Percentiles rank a stretch among this genome's conserved stretches.
Evolutionary conservation across 169 alveolate genomes (phyloP).

Genomic region (Plasmodium cynomolgi): DNA sequence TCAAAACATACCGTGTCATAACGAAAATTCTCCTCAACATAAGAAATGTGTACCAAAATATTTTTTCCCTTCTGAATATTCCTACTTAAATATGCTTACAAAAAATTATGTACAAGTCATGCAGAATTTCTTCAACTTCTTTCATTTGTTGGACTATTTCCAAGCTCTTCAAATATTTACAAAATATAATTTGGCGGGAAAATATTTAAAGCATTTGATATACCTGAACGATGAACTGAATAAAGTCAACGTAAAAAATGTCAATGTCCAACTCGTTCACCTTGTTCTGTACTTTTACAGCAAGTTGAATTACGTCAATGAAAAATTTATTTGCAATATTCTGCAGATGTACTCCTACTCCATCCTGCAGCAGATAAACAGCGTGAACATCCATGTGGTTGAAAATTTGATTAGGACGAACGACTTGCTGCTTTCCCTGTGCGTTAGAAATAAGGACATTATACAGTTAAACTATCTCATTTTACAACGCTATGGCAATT

Average conservation of each 20-base stretch:
- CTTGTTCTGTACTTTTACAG: conserved; percentile 36
- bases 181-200: conserved; percentile 46
- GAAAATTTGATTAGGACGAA: conserved; percentile 34
- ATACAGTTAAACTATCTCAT: conserved; percentile 31
- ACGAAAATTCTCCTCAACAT: conserved; percentile 16
- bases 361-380: conserved; percentile 22
- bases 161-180: conserved; percentile 41
- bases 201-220: conserved; percentile 29
- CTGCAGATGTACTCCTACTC: neutral
- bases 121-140: conserved; percentile 33
- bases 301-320: conserved; percentile 45
- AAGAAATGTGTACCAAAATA: conserved; percentile 46
- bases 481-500: conserved; percentile 39
- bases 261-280: conserved; percentile 27
- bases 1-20: conserved; percentile 27
- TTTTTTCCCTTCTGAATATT: conserved; percentile 60
- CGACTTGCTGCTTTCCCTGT: conserved; percentile 35
- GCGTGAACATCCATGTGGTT: neutral
- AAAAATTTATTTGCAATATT: conserved; percentile 20
- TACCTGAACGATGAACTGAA: conserved; percentile 42
- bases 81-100: conserved; percentile 62
- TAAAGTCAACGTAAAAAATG: conserved; percentile 27
- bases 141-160: conserved; percentile 22
- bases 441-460: conserved; percentile 57
- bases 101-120: conserved; percentile 39